Percentiles rank a stretch among this genome's conserved stretches.
These are phyloP conservation scores for Magnolia sinica DNA, from an alignment of 164 flowering plant species.

Conservation along the genomic window DNA sequence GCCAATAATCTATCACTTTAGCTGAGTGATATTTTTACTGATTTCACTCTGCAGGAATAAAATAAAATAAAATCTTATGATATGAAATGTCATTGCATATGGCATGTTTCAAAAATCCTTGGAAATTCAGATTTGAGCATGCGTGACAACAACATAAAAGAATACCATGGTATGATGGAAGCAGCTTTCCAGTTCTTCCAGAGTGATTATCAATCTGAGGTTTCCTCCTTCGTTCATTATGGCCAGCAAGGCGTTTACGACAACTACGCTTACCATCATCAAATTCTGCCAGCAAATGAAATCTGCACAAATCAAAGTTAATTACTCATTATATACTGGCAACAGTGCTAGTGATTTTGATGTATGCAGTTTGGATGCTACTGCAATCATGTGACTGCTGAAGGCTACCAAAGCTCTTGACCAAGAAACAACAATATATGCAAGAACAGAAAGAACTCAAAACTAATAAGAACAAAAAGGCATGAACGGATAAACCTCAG, in stretches of 20 bases:
- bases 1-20: background rate
- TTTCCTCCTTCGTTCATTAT: slow-evolving; percentile 67
- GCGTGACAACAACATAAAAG: background rate
- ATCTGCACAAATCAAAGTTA: slow-evolving; percentile 32
- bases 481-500: no score
- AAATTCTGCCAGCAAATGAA: slow-evolving; percentile 63
- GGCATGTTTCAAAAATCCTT: background rate
- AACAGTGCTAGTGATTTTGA: background rate
- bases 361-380: background rate
- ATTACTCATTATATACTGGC: background rate
- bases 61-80: background rate
- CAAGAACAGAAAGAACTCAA: no score
- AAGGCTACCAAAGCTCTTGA: no score
- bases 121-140: no score
- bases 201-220: slow-evolving; percentile 44
- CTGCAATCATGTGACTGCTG: background rate
- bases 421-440: no score
- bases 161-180: slow-evolving; percentile 42
- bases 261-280: slow-evolving; percentile 79
- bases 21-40: background rate
- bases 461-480: no score
- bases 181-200: slow-evolving; percentile 34
- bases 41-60: background rate
- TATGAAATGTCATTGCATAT: background rate
- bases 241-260: slow-evolving; percentile 75